Percentiles rank a stretch among this genome's conserved stretches.
These are phyloP conservation scores for Angomonas deanei DNA, from an alignment of 208 protist species.

Conservation along the genomic window DNA sequence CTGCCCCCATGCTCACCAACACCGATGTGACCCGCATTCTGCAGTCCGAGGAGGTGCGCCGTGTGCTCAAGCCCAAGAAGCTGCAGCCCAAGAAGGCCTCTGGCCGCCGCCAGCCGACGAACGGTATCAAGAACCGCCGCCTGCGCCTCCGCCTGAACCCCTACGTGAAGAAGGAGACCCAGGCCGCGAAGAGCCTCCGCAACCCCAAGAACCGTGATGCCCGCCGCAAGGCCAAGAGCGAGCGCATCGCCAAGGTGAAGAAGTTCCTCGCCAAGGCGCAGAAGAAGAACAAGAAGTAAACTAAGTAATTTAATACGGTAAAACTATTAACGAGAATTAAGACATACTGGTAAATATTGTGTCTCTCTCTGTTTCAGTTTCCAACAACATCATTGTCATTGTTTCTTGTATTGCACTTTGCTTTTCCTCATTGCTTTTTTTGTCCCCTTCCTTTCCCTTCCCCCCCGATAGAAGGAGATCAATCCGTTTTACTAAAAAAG, in stretches of 20 bases:
- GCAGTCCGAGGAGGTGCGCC: conserved; percentile 61
- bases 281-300: conserved; percentile 22
- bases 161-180: conserved; percentile 56
- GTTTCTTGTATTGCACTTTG: background rate
- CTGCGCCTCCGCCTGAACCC: conserved; percentile 75
- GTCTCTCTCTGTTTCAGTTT: too few species aligned
- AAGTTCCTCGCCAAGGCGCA: conserved; percentile 24
- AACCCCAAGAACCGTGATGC: conserved; percentile 39
- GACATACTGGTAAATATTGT: too few species aligned
- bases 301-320: background rate
- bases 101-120: conserved; percentile 46
- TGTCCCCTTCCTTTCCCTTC: conserved; percentile 15
- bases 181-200: conserved; percentile 46
- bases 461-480: background rate
- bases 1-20: conserved; percentile 48
- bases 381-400: too few species aligned
- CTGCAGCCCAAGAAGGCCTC: conserved; percentile 44
- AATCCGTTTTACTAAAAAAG: background rate
- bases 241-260: conserved; percentile 40
- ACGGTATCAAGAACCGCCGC: conserved; percentile 76
- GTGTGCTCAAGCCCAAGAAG: conserved; percentile 52
- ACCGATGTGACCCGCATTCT: conserved; percentile 64
- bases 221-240: conserved; percentile 39
- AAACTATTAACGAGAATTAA: too few species aligned
- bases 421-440: background rate